A percentile compares a stretch with the other conserved stretches of the same genome.
Evolutionary conservation across 78 protist species (phyloP).

Genomic region (Tieghemostelium lacteum): DNA sequence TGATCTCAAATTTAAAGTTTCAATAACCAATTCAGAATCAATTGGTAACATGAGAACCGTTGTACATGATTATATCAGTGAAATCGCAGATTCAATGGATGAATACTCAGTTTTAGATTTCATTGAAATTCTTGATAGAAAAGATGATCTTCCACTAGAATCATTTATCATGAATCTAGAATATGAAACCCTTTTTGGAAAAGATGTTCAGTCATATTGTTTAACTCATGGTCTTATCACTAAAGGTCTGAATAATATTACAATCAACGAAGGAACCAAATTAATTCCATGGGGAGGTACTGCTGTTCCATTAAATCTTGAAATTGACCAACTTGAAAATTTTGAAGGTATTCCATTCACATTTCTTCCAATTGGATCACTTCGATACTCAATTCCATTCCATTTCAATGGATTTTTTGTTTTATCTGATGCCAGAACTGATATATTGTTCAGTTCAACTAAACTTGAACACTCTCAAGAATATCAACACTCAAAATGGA

Average conservation of each 20-base stretch:
- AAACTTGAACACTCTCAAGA: neutral
- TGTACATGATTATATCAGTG: neutral
- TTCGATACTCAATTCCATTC: neutral
- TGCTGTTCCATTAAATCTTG: neutral
- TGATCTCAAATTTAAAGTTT: neutral
- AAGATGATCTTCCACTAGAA: neutral
- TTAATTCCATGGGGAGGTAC: constrained; percentile 20
- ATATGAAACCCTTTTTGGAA: neutral
- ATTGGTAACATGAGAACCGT: neutral
- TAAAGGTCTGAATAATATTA: neutral
- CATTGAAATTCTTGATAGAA: neutral
- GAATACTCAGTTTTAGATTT: neutral
- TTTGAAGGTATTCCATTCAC: constrained; percentile 14
- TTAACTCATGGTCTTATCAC: neutral
- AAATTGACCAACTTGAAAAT: neutral
- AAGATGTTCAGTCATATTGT: neutral
- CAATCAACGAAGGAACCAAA: neutral
- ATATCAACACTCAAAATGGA: neutral
- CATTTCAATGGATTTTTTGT: constrained; percentile 14
- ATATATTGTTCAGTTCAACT: neutral
- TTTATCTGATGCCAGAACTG: neutral
- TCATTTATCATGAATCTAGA: neutral
- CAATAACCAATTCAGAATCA: neutral
- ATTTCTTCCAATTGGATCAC: constrained; percentile 14
- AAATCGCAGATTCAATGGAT: constrained; percentile 3